Evolutionary conservation across 2,329 filamentous ascomycete species (phyloP), one percentile per base, ranked within the genome.

Genomic region (Fulvia fulva): DNA sequence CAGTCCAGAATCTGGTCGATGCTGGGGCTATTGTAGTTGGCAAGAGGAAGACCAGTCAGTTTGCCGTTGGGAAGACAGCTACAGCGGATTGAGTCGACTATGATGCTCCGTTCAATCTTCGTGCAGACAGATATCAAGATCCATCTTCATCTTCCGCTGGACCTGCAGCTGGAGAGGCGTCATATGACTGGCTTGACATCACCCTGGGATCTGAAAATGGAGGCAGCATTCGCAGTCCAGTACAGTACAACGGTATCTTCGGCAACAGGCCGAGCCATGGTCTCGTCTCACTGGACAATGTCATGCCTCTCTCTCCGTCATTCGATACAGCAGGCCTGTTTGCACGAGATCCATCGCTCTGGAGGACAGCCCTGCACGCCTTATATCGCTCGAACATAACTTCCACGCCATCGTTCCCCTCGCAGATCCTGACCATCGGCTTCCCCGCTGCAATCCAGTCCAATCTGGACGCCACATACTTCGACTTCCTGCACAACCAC

Each of bases 1-100:
- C 80, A 1, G 77, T 85, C 0, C 80, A 84, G 53, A 74, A 76
- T 1, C 70, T 90, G 0, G 76, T 88, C 3, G 79, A 85, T 55
- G 78, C 82, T 2, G 87, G 87, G 0, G 86, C 83, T 0, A 73
- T 78, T n/a, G 68, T 78, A n/a, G 72, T 79, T 1, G 77, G 77
- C 7, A 78, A 79, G 64, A 77, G 74, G 71, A 71, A 74, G 49
- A 76, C 74, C 0, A 71, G 68, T 21, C 75, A 77, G 46, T 78
- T 77, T 50, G 76, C 76, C 1, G 75, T 76, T 19, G 75, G 74
- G 0, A 75, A 75, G 41, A 67, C 60, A 0, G 76, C 80, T 0
- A 83, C 80, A 0, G 77, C 75, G 0, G 80, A 84, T 56, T 80
- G 77, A 76, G 56, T 77, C 1, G 74, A 77, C 52, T 75, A 76